Evolutionary conservation across 371 early-diverging fungal genomes (phyloP), one percentile per base, ranked within the genome.

Genomic region (Massospora cicadina): DNA sequence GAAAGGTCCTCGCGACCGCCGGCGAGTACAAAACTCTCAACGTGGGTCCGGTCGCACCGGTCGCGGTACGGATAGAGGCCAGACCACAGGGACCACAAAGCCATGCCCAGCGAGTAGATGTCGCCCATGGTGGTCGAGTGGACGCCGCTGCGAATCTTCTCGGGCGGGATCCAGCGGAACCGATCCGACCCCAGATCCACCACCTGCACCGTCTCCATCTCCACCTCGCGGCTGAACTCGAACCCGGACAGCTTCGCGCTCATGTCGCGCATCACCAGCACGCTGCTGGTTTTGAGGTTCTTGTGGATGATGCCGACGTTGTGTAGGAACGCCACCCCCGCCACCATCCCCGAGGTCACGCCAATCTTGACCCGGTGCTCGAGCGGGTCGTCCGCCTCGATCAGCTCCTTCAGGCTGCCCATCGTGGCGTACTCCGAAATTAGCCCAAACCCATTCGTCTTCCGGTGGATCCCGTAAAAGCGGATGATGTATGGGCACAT

Each of bases 281-380:
- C 67, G 65, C 69, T 70, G 26, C 70, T 72, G 12, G 72, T 70
- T 13, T 70, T 67, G n/a, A 72, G 31, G 13, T 70, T 72, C 67
- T 72, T 72, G 65, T 72, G 72, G 28, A 72, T 70, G 21, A 72
- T 70, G 0, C 69, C 72, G 54, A 72, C 67, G 68, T 72, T 54
- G 43, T 58, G 31, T 58, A 57, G 64, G 54, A 67, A 58, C 28
- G 63, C 33, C 5, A 58, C 17, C 12, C 30, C 28, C 25, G 21
- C 29, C 25, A 60, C 33, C 33, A 33, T 60, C n/a, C 21, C 33
- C 53, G 63, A 25, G 17, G 63, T 33, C 29, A 54, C 54, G 53
- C 26, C 29, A 26, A 59, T 23, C 17, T n/a, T 5, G 27, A 60
- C 13, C 23, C 24, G 13, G 27, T n/a, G 32, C 13, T 29, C 55